Evolutionary conservation across 1,284 basidiomycete genomes (phyloP).

Genomic region (Butyriboletus regius): DNA sequence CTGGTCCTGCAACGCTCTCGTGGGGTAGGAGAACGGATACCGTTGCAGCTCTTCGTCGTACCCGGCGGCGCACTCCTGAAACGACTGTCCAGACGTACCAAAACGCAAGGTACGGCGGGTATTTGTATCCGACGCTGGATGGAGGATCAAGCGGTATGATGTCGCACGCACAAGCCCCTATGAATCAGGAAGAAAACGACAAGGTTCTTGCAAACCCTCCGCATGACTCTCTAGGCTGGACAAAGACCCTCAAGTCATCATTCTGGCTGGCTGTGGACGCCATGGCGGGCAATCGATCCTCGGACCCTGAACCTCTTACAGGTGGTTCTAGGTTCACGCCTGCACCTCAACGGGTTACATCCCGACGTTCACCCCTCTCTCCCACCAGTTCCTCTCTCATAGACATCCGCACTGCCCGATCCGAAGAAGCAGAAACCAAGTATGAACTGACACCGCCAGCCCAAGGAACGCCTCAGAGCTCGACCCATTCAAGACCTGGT

Average conservation of each 20-base stretch:
- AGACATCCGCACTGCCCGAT: background rate
- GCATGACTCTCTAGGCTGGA: constrained; percentile 27
- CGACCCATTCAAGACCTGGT: background rate
- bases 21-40: constrained; percentile 25
- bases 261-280: constrained; percentile 34
- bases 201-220: background rate
- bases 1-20: constrained; percentile 24
- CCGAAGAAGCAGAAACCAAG: background rate
- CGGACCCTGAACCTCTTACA: background rate
- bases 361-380: constrained; percentile 13
- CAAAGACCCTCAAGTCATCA: constrained; percentile 31
- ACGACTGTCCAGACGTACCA: constrained; percentile 3
- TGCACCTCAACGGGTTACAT: constrained; percentile 17
- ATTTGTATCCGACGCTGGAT: constrained; percentile 8
- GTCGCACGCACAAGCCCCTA: background rate
- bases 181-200: background rate
- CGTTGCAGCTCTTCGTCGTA: constrained; percentile 21
- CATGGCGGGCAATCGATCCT: constrained; percentile 23
- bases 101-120: constrained; percentile 9
- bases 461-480: background rate
- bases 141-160: background rate
- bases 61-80: constrained; percentile 7
- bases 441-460: background rate
- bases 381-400: background rate
- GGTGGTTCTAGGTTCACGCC: constrained; percentile 20